Evolutionary conservation across 129 eudicot species (phyloP).

Genomic region (Oenanthe sinensis): DNA sequence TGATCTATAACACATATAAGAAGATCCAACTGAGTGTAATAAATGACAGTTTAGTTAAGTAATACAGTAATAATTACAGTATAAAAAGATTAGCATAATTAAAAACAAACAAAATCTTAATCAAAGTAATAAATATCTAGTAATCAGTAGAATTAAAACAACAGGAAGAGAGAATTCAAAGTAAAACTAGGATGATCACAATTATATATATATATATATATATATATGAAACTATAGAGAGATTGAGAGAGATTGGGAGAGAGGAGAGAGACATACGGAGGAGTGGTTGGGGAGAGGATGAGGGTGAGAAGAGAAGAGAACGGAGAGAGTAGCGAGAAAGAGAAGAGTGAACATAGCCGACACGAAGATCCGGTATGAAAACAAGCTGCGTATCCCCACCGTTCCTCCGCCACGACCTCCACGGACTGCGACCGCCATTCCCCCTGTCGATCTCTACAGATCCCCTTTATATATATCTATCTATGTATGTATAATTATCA

Average conservation of each 20-base stretch:
- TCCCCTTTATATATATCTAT: background rate
- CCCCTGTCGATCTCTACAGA: slow-evolving; percentile 14
- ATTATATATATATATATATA: too few relatives aligned
- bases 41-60: background rate
- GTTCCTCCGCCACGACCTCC: slow-evolving; percentile 45
- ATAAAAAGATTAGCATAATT: too few relatives aligned
- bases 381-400: slow-evolving; percentile 39
- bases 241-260: background rate
- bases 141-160: background rate
- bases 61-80: too few relatives aligned
- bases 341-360: slow-evolving; percentile 76
- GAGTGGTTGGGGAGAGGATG: slow-evolving; percentile 22
- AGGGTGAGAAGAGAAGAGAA: slow-evolving; percentile 59
- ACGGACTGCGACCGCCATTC: slow-evolving; percentile 61
- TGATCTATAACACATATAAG: background rate
- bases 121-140: too few relatives aligned
- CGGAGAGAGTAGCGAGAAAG: slow-evolving; percentile 67
- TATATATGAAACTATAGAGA: too few relatives aligned
- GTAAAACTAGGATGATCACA: background rate
- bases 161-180: background rate
- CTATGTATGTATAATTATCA: too few relatives aligned
- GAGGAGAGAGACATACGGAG: slow-evolving; percentile 30
- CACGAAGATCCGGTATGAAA: slow-evolving; percentile 74
- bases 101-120: background rate
- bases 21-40: background rate